Percentiles rank a stretch among this genome's conserved stretches.
Conservation (phyloP, 176 grass and related monocot genomes). For the Otatea glauca region DNA sequence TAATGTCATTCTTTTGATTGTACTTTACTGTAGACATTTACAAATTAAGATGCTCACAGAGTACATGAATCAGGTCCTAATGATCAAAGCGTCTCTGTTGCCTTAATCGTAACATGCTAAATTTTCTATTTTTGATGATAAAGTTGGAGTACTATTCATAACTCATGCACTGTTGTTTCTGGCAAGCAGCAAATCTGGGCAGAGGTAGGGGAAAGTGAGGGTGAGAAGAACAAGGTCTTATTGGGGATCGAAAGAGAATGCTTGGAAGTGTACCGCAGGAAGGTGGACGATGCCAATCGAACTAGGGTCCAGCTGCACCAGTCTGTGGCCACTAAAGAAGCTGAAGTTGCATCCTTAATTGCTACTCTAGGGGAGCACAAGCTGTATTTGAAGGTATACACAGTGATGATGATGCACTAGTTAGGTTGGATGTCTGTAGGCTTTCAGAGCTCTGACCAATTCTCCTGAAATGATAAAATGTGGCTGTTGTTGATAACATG, state of each 20-base stretch:
- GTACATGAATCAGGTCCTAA: conserved; percentile 15
- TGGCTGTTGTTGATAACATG: conserved; percentile 13
- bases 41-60: conserved; percentile 20
- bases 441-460: conserved; percentile 9
- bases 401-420: conserved; percentile 35
- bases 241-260: conserved; percentile 85
- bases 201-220: conserved; percentile 81
- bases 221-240: conserved; percentile 69
- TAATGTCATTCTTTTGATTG: background rate
- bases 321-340: conserved; percentile 82
- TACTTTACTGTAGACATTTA: background rate
- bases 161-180: conserved; percentile 25
- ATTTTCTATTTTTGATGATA: background rate
- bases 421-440: conserved; percentile 41
- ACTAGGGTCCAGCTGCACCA: conserved; percentile 86
- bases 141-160: conserved; percentile 17
- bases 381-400: conserved; percentile 69
- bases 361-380: conserved; percentile 82
- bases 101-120: background rate
- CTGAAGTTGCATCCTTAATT: conserved; percentile 83
- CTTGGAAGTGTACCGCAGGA: conserved; percentile 76
- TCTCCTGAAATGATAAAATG: conserved; percentile 33
- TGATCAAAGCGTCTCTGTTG: background rate
- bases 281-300: conserved; percentile 81
- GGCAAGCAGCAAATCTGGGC: conserved; percentile 82